Base-by-base conservation (phyloP, 108 stramenopile genomes). In the Seminavis robusta region DNA sequence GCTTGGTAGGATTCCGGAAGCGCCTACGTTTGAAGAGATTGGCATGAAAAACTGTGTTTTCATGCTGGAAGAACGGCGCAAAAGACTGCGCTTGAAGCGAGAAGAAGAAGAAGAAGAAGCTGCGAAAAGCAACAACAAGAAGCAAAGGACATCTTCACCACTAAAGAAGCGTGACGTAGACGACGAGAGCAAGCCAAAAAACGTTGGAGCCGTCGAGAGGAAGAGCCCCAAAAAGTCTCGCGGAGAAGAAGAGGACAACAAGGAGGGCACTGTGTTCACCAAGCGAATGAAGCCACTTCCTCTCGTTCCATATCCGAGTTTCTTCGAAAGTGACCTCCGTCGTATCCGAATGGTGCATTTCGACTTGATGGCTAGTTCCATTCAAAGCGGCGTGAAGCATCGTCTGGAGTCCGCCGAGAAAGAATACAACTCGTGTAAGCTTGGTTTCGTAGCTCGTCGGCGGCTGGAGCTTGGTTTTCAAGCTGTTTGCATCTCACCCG, bases 11-110 rank as follows among this genome's bases (percentile, higher is more conserved):
- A 84, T 91, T 60, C 83, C 81, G 2, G 63, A 84, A 23, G 84
- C 84, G 52, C 80, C 83, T 0, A 81, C 82, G 21, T 81, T 81
- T 62, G 83, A 71, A 5, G 88, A 90, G 27, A 51, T 89, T 32
- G 83, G 84, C 17, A 37, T 42, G 67, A 42, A 59, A 50, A 36
- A 56, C 47, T 47, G 67, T 33, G 68, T 81, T 0, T 89, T 85
- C 71, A 53, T 69, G 49, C 29, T 76, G 53, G 84, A 86, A 67
- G 63, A 74, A 52, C 69, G 88, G 13, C 49, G 59, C 13, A 68
- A 76, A 23, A 61, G 59, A 17, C 48, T 47, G 11, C 25, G 47
- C 21, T 33, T 8, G 28, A 46, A 48, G 13, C 53, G 44, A 45
- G 17, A 45, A 9, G 8, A 19, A 45, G 11, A 8, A 25, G 16